A percentile compares a stretch with the other conserved stretches of the same genome.
Evolutionary conservation across 2,329 filamentous ascomycete species (phyloP).

Genomic region (Myotisia sp.): DNA sequence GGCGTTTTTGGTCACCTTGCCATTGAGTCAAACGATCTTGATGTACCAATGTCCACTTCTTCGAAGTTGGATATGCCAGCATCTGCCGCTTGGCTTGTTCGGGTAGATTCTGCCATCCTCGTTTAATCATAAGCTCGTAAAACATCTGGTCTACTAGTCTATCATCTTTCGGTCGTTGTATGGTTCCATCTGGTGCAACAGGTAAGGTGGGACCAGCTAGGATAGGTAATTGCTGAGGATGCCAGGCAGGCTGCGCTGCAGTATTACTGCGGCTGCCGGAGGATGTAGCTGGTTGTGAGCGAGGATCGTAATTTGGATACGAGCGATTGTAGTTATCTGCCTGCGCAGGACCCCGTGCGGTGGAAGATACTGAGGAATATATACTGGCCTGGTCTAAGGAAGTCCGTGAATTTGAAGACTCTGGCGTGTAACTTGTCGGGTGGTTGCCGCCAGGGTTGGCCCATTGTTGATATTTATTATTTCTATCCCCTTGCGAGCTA

Average conservation of each 20-base stretch:
- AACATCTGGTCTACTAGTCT: slow-evolving; percentile 82
- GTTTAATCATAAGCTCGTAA: slow-evolving; percentile 85
- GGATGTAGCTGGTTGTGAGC: slow-evolving; percentile 15
- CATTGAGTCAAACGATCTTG: slow-evolving; percentile 87
- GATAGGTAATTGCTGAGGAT: slow-evolving; percentile 30
- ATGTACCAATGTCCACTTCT: slow-evolving; percentile 96
- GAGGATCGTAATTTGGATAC: slow-evolving; percentile 30
- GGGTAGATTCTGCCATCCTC: slow-evolving; percentile 92
- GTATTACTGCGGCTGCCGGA: slow-evolving; percentile 28
- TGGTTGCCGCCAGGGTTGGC: slow-evolving; percentile 43
- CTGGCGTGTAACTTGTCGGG: slow-evolving; percentile 44
- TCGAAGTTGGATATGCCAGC: slow-evolving; percentile 82
- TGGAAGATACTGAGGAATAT: slow-evolving; percentile 46
- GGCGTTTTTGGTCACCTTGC: slow-evolving; percentile 85
- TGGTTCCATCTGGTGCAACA: slow-evolving; percentile 8
- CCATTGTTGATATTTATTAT: slow-evolving; percentile 67
- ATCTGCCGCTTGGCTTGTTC: slow-evolving; percentile 91
- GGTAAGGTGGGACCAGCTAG: slow-evolving; percentile 36
- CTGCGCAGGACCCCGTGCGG: slow-evolving; percentile 41
- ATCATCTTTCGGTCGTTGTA: slow-evolving; percentile 38
- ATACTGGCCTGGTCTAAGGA: slow-evolving; percentile 53
- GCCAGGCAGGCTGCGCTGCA: slow-evolving; percentile 29
- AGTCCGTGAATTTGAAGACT: slow-evolving; percentile 41
- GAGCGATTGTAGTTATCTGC: slow-evolving; percentile 42
- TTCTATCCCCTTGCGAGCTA: slow-evolving; percentile 53